Evolutionary conservation across 2,329 filamentous ascomycete species (phyloP).

Genomic region (Chaetomiaceae sp.): DNA sequence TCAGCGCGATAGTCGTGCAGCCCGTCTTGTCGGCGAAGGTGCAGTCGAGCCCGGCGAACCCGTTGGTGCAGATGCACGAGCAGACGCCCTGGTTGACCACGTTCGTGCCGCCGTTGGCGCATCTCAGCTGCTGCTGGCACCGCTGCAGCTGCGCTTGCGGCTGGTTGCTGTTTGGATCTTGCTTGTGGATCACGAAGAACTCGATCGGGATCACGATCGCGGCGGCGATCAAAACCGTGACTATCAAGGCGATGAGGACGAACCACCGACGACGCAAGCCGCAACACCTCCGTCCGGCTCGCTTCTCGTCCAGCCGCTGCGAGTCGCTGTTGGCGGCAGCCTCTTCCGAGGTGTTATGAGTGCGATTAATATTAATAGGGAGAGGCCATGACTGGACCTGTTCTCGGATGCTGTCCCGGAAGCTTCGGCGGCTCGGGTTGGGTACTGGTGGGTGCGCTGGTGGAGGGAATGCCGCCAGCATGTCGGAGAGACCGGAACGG

Average conservation of each 20-base stretch:
- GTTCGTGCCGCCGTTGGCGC: conserved; percentile 75
- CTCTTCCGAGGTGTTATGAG: conserved; percentile 20
- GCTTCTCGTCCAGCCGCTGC: conserved; percentile 18
- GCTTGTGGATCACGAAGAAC: conserved; percentile 54
- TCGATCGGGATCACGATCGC: conserved; percentile 74
- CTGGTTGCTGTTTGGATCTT: conserved; percentile 25
- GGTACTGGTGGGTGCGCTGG: conserved; percentile 46
- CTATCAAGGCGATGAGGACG: conserved; percentile 55
- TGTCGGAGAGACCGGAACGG: conserved; percentile 53
- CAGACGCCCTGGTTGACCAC: conserved; percentile 63
- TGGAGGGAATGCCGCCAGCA: conserved; percentile 60
- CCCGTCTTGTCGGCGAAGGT: conserved; percentile 41
- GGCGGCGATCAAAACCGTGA: conserved; percentile 68
- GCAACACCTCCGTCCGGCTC: conserved; percentile 61
- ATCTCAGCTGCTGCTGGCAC: conserved; percentile 59
- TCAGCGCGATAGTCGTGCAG: conserved; percentile 47
- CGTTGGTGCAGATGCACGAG: conserved; percentile 82
- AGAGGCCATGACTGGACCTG: conserved; percentile 49
- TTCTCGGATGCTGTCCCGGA: conserved; percentile 42
- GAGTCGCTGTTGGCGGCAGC: conserved; percentile 13
- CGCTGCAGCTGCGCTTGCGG: conserved; percentile 36
- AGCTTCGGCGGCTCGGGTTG: conserved; percentile 30
- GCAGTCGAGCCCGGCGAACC: conserved; percentile 63
- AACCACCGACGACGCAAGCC: conserved; percentile 80
- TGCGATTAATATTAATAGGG: conserved; percentile 28